Conservation (phyloP, 169 alveolate species). For the Plasmodium knowlesi region DNA sequence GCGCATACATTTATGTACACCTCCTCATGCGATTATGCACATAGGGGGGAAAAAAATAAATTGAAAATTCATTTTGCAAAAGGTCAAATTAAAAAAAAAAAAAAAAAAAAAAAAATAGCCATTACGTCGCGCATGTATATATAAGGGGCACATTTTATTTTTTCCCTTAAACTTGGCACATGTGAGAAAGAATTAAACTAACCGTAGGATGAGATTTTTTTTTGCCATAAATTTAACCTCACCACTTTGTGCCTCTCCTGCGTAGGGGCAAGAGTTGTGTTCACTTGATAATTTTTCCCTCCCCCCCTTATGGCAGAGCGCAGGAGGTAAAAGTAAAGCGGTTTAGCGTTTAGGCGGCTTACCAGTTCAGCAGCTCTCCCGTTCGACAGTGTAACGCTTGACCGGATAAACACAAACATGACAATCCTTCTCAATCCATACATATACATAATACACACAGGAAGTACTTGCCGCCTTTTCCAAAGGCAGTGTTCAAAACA, state of each 20-base stretch:
- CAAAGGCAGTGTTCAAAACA: not conserved
- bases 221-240: not conserved
- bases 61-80: not conserved
- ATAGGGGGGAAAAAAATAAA: not conserved
- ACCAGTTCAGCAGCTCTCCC: not conserved
- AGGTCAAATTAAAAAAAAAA: constrained; percentile 1
- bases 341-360: not conserved
- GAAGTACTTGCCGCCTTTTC: not conserved
- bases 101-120: not conserved
- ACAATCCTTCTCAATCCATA: not conserved
- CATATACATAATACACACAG: not conserved
- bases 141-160: not conserved
- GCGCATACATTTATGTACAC: not conserved
- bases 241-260: not conserved
- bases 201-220: not conserved
- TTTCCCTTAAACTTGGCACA: not conserved
- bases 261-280: not conserved
- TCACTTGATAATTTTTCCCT: not conserved
- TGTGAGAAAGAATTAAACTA: not conserved
- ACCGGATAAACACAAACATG: not conserved
- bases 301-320: not conserved
- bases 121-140: not conserved
- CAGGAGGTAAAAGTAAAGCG: not conserved
- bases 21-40: not conserved
- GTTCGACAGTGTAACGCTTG: not conserved